Evolutionary conservation across 495 filamentous ascomycete species (phyloP).

Genomic region (Bathelium albidoporum): DNA sequence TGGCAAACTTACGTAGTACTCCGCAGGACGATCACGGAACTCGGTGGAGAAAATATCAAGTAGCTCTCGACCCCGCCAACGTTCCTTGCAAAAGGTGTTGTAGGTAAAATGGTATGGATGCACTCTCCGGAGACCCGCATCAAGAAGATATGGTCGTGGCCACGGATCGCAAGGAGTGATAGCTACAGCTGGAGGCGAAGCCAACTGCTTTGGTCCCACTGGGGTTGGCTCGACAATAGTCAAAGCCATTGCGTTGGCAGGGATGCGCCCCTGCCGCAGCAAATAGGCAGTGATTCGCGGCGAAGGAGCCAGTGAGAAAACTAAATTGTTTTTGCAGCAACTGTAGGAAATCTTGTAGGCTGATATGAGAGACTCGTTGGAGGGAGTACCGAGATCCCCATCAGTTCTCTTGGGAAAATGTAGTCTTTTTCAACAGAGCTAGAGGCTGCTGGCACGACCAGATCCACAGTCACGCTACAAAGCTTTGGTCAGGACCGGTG

Average conservation of each 20-base stretch:
- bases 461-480: no score
- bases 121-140: conserved; percentile 60
- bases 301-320: conserved; percentile 46
- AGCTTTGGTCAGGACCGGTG: no score
- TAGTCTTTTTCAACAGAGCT: no score
- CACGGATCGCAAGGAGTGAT: conserved; percentile 55
- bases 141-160: conserved; percentile 66
- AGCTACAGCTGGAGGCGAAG: conserved; percentile 42
- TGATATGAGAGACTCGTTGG: no score
- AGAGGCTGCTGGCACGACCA: no score
- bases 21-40: conserved; percentile 73
- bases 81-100: conserved; percentile 83
- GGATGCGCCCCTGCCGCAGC: conserved; percentile 42
- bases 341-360: not conserved
- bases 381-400: no score
- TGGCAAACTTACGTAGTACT: conserved; percentile 61
- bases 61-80: conserved; percentile 67
- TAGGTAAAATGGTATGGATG: conserved; percentile 88
- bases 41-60: conserved; percentile 75
- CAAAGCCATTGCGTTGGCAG: conserved; percentile 46
- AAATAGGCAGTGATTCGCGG: conserved; percentile 49
- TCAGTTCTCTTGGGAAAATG: no score
- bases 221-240: conserved; percentile 33
- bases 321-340: not conserved
- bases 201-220: conserved; percentile 15